Percentiles rank a stretch among this genome's conserved stretches.
Conservation (phyloP, 2,329 filamentous ascomycete species). For the Tolypocladium amazonense region DNA sequence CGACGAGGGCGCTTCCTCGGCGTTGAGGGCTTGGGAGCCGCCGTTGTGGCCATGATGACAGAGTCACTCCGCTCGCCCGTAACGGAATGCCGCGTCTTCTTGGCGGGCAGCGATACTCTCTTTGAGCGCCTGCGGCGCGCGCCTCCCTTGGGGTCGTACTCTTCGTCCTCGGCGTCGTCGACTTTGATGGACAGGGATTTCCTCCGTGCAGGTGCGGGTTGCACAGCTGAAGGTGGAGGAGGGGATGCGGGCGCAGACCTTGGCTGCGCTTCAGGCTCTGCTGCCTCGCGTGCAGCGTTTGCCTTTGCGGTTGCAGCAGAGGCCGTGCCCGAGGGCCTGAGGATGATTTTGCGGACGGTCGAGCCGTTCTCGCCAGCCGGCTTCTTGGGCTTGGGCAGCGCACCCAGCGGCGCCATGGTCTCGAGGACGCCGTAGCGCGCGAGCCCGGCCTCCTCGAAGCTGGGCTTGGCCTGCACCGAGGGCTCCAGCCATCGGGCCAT, state of each 20-base stretch:
- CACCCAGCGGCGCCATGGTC: slow-evolving; percentile 74
- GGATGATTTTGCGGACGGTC: slow-evolving; percentile 30
- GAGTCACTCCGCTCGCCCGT: slow-evolving; percentile 1
- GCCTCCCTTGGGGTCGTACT: slow-evolving; percentile 29
- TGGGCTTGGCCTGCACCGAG: slow-evolving; percentile 49
- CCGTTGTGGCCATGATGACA: not conserved
- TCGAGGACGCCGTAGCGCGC: slow-evolving; percentile 66
- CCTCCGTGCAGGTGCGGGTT: slow-evolving; percentile 8
- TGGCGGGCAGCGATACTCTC: slow-evolving; percentile 17
- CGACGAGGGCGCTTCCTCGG: slow-evolving; percentile 7
- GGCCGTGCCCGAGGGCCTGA: slow-evolving; percentile 27
- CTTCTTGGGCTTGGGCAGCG: slow-evolving; percentile 50
- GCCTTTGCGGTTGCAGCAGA: not conserved
- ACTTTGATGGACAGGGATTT: slow-evolving; percentile 11
- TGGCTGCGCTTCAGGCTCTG: slow-evolving; percentile 6
- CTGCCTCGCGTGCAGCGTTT: slow-evolving; percentile 12
- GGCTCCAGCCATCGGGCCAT: slow-evolving; percentile 51
- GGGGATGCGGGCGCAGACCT: slow-evolving; percentile 4
- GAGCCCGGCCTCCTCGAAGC: slow-evolving; percentile 69
- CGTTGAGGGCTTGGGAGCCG: slow-evolving; percentile 5
- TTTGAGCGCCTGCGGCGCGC: slow-evolving; percentile 21
- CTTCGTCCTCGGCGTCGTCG: slow-evolving; percentile 28
- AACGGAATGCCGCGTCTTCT: slow-evolving; percentile 15
- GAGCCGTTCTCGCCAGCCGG: slow-evolving; percentile 15
- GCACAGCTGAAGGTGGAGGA: slow-evolving; percentile 10